phyloP scores from a whole-genome alignment of 371 early-diverging fungal species.

The Nematocida major region DNA sequence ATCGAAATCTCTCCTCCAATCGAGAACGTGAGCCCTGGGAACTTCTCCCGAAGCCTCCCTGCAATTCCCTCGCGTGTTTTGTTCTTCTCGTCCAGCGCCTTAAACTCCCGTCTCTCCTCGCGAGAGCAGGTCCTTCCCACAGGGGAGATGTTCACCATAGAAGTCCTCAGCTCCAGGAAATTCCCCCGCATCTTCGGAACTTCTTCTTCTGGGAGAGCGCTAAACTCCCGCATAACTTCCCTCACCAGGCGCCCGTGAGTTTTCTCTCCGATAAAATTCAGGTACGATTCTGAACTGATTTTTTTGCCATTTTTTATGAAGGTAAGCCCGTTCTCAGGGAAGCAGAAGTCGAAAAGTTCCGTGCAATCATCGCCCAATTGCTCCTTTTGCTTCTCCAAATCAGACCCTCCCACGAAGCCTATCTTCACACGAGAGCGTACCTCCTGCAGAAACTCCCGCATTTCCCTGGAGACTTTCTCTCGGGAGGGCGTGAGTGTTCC shows the following conservation, averaged over 20 bases:
- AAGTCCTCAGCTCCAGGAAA: constrained; percentile 94
- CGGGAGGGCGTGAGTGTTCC: constrained; percentile 87
- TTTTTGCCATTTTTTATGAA: constrained; percentile 75
- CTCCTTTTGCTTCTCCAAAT: constrained; percentile 88
- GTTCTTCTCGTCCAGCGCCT: constrained; percentile 74
- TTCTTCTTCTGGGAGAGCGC: constrained; percentile 68
- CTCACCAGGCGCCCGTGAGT: constrained; percentile 82
- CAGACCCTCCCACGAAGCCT: constrained; percentile 97
- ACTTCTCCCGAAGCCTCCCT: constrained; percentile 72
- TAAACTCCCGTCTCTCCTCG: constrained; percentile 83
- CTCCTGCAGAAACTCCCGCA: constrained; percentile 72
- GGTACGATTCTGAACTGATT: constrained; percentile 71
- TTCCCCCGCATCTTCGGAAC: constrained; percentile 73
- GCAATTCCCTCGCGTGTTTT: constrained; percentile 71
- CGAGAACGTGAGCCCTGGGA: constrained; percentile 81
- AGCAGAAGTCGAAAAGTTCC: constrained; percentile 84
- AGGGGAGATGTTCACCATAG: constrained; percentile 97
- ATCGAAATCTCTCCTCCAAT: constrained; percentile 99
- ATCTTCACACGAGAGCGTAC: constrained; percentile 80
- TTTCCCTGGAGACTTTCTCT: constrained; percentile 69
- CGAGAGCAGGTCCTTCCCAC: constrained; percentile 90
- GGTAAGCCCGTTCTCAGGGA: constrained; percentile 95
- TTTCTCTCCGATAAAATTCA: constrained; percentile 86
- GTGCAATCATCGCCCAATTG: constrained; percentile 83
- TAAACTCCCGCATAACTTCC: constrained; percentile 82